Evolutionary conservation across 2,329 filamentous ascomycete species (phyloP).

Genomic region (Graphium sp.): DNA sequence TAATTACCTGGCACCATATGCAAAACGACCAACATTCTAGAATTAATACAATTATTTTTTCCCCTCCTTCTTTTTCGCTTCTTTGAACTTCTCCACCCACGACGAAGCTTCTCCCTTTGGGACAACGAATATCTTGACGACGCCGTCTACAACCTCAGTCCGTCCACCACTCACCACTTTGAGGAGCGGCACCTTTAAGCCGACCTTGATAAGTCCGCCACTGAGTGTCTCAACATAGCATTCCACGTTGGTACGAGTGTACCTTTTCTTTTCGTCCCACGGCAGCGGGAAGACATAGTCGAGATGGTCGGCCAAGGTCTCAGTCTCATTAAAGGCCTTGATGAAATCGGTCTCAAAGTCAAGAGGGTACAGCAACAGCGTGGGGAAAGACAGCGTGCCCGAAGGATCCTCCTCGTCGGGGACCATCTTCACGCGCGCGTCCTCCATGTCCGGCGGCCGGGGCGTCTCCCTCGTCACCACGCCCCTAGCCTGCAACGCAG

Average conservation of each 20-base stretch:
- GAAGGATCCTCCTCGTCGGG: slow-evolving; percentile 53
- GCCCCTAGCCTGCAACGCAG: slow-evolving; percentile 50
- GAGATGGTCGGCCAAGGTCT: slow-evolving; percentile 61
- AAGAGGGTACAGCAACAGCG: slow-evolving; percentile 71
- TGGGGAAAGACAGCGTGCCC: slow-evolving; percentile 59
- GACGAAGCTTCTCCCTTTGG: slow-evolving; percentile 49
- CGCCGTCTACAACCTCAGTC: slow-evolving; percentile 73
- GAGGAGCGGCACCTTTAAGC: slow-evolving; percentile 64
- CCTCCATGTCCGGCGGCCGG: slow-evolving; percentile 73
- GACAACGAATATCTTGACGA: slow-evolving; percentile 70
- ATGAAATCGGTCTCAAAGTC: slow-evolving; percentile 78
- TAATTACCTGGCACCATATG: slow-evolving; percentile 2
- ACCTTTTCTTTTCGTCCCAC: slow-evolving; percentile 61
- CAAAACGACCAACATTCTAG: neutral
- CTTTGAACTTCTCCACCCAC: slow-evolving; percentile 83
- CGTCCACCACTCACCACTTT: slow-evolving; percentile 62
- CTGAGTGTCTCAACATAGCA: slow-evolving; percentile 74
- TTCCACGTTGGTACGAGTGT: slow-evolving; percentile 51
- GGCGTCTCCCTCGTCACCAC: slow-evolving; percentile 51
- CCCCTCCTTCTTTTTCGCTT: slow-evolving; percentile 39
- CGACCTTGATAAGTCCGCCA: slow-evolving; percentile 76
- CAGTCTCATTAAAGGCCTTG: slow-evolving; percentile 67
- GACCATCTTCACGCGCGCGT: slow-evolving; percentile 53
- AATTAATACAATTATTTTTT: slow-evolving; percentile 4
- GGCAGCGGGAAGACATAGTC: slow-evolving; percentile 74